Percentiles rank a stretch among this genome's conserved stretches.
phyloP scores from a whole-genome alignment of 2,329 filamentous ascomycete genomes.

The Ceratocystis colombiana region DNA sequence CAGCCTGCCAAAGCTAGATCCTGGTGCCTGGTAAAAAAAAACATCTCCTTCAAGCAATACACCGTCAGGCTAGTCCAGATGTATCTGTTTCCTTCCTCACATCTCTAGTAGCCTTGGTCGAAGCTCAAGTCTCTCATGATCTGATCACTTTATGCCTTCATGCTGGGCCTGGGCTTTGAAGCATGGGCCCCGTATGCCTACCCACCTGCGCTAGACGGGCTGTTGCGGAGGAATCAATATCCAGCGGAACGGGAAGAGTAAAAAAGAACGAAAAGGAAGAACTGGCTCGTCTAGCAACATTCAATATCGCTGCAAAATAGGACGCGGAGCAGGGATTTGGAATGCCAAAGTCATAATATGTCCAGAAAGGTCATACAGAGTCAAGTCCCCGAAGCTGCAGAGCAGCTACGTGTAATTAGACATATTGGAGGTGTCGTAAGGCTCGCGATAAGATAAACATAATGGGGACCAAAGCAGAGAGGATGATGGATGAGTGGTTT shows the following conservation, averaged over 20 bases:
- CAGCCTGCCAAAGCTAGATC: background rate
- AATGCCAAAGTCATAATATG: too few relatives aligned
- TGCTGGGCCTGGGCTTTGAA: slow-evolving; percentile 6
- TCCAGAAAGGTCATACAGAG: too few relatives aligned
- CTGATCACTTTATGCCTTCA: slow-evolving; percentile 9
- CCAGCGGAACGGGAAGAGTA: slow-evolving; percentile 1
- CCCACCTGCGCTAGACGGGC: background rate
- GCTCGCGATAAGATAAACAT: too few relatives aligned
- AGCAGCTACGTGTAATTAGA: too few relatives aligned
- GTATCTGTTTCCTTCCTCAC: background rate
- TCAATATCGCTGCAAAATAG: background rate
- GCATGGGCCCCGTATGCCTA: background rate
- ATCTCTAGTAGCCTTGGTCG: background rate
- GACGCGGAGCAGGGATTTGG: background rate
- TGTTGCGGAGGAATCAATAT: slow-evolving; percentile 9
- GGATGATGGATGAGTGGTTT: too few relatives aligned
- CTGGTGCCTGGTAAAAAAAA: background rate
- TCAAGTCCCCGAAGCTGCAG: too few relatives aligned
- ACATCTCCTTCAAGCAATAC: background rate
- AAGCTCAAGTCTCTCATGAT: slow-evolving; percentile 13
- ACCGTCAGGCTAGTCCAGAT: background rate
- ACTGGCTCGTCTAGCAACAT: background rate
- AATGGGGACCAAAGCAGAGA: too few relatives aligned
- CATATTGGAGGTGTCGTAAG: too few relatives aligned
- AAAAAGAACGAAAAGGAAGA: background rate